Evolutionary conservation across 345 rosid genomes (phyloP), one percentile per base, ranked within the genome.

Genomic region (Combretum micranthum): DNA sequence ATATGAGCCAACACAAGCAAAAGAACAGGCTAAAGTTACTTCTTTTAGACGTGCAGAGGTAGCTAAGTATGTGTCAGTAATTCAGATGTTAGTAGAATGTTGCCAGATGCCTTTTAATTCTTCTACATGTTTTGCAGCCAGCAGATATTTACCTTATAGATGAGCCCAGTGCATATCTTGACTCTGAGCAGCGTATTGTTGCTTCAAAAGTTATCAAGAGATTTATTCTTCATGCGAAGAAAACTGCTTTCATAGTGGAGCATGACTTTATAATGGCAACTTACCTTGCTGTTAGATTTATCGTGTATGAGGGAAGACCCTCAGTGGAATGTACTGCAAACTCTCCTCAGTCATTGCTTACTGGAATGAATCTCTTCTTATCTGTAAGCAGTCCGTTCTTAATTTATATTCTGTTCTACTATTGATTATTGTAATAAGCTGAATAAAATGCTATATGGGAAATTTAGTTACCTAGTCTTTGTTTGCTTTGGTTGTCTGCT

Each of bases 211-310:
- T 94, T 76, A 94, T 90, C 19, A 87, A 94, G 84, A 78, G 97
- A 74, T 94, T 90, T 69, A 94, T 94, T 61, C 93, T 94, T 53
- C 97, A 90, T 57, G 97, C 97, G 0, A 94, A 90, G 90, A 94
- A 94, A 79, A 94, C 97, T 26, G 99, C 97, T 55, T 90, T 94
- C 43, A 79, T 94, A n/a, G 99, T 94, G 25, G 99, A 94, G 77
- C 99, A 94, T 64, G 97, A 94, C 70, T 94, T 90, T 64, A 94
- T 94, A 12, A 94, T 94, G 99, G 99, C 97, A 9, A 78, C 90
- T 12, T 94, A 90, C 74, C 74, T 94, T 64, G 97, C 97, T 17
- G 96, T 90, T 68, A 67, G 96, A 60, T 97, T 94, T 60, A 85
- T 94, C 25, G 99, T 94, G 25, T 94, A 84, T 16, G 97, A 94